phyloP scores from a whole-genome alignment of 2,329 filamentous ascomycete species.

The Ceratocystis colombiana region DNA sequence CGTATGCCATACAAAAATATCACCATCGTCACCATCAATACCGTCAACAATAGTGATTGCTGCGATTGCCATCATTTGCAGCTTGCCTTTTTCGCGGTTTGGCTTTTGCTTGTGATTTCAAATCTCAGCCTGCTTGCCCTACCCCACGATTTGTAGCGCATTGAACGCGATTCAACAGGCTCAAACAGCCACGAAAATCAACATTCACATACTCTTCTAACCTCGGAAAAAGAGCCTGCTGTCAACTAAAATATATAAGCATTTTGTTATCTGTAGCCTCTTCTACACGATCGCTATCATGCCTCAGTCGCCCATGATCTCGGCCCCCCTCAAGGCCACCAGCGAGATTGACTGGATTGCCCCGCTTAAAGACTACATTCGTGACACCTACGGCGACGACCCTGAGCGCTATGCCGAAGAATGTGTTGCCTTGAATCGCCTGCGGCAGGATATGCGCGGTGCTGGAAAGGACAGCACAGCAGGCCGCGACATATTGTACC shows the following conservation, averaged over 20 bases:
- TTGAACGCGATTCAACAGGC: too few relatives aligned
- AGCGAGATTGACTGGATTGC: conserved; percentile 98
- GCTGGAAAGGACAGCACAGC: conserved; percentile 94
- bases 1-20: not conserved
- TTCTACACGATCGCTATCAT: conserved; percentile 36
- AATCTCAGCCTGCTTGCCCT: too few relatives aligned
- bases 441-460: conserved; percentile 96
- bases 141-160: too few relatives aligned
- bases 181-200: too few relatives aligned
- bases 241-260: too few relatives aligned
- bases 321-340: conserved; percentile 81
- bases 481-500: conserved; percentile 83
- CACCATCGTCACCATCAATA: not conserved
- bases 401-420: conserved; percentile 93
- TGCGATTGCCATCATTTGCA: not conserved
- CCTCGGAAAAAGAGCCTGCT: too few relatives aligned
- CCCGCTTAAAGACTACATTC: conserved; percentile 87
- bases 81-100: not conserved
- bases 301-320: conserved; percentile 90
- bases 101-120: not conserved
- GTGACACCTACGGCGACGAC: conserved; percentile 88
- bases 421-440: conserved; percentile 82
- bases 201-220: too few relatives aligned
- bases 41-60: not conserved
- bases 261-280: not conserved